Conservation (phyloP, 208 protist genomes). For the Lotmaria passim region DNA sequence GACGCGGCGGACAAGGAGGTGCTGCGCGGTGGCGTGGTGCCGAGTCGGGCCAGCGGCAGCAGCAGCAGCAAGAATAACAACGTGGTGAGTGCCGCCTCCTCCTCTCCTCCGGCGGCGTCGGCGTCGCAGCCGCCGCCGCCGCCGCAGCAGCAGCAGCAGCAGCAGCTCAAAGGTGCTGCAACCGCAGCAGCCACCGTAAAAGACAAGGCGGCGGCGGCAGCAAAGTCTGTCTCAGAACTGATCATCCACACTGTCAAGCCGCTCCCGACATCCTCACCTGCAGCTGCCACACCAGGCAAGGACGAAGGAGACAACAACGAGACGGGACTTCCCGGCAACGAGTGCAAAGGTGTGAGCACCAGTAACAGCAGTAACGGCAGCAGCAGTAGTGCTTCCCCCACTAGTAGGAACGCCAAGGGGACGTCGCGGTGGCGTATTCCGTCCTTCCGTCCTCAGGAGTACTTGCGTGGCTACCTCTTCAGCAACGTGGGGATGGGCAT, state of each 20-base stretch:
- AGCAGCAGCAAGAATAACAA: conserved; percentile 1
- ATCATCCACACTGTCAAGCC: neutral
- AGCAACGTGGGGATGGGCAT: conserved; percentile 71
- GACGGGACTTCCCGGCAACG: neutral
- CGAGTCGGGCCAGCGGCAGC: neutral
- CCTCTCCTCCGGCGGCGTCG: too few species aligned
- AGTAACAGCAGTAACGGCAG: neutral
- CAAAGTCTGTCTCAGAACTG: neutral
- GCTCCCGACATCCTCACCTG: neutral
- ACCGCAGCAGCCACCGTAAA: neutral
- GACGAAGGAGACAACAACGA: neutral
- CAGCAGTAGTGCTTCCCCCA: neutral
- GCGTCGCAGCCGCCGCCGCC: too few species aligned
- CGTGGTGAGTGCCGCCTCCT: too few species aligned
- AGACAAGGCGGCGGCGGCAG: neutral
- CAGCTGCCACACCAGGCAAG: neutral
- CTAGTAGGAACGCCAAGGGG: neutral
- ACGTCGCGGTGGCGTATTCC: conserved; percentile 53
- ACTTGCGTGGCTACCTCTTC: conserved; percentile 79
- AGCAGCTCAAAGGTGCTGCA: too few species aligned
- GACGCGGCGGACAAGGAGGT: conserved; percentile 16
- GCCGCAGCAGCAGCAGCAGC: neutral
- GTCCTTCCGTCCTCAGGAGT: conserved; percentile 76
- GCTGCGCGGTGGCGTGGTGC: conserved; percentile 8
- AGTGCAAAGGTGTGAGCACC: neutral